phyloP scores from a whole-genome alignment of 2,329 filamentous ascomycete species.

The Ophiostoma ips region DNA sequence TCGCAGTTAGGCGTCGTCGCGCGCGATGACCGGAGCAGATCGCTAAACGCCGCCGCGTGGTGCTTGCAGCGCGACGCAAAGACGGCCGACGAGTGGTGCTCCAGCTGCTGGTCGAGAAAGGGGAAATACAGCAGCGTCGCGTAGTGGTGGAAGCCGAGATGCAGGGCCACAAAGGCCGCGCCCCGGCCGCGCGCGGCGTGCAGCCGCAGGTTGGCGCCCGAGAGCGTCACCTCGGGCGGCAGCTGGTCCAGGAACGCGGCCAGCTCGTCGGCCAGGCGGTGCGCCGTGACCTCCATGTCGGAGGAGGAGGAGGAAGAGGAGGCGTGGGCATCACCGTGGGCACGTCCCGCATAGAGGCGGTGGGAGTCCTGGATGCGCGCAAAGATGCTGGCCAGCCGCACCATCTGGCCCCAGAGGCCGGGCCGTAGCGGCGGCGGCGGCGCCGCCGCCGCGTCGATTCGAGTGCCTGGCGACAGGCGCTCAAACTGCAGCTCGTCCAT shows the following conservation, averaged over 20 bases:
- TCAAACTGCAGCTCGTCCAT: neutral
- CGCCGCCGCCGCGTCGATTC: too few relatives aligned
- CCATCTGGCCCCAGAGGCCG: neutral
- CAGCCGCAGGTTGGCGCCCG: neutral
- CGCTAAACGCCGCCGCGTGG: neutral
- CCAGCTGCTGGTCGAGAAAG: neutral
- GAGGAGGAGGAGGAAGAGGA: neutral
- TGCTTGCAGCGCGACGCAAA: neutral
- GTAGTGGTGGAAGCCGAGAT: neutral
- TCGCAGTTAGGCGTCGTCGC: neutral
- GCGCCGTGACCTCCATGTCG: neutral
- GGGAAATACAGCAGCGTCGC: neutral
- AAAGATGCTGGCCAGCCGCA: neutral
- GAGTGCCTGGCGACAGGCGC: neutral
- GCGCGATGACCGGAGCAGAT: neutral
- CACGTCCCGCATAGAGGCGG: neutral
- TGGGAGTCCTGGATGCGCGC: neutral
- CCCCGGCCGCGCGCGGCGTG: neutral
- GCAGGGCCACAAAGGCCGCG: neutral
- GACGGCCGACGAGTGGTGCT: neutral
- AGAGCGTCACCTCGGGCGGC: neutral
- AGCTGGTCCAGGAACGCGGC: neutral
- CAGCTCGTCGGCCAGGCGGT: neutral
- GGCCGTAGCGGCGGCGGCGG: neutral
- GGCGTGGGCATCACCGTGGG: neutral